Evolutionary conservation across 2,329 filamentous ascomycete species (phyloP).

Genomic region (Cladophialophora carrionii): DNA sequence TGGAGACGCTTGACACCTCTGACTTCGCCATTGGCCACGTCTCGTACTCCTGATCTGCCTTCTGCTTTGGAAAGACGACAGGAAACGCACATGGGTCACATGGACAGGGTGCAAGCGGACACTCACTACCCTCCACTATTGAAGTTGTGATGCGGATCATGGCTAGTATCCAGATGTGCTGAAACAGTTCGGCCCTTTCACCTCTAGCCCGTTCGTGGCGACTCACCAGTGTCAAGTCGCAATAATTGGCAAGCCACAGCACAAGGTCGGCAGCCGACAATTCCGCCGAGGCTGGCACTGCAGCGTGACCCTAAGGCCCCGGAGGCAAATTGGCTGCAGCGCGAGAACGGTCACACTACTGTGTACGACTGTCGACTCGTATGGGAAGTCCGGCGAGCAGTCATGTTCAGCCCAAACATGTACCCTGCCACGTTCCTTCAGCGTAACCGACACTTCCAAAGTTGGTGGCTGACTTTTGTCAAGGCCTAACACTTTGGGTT

Average conservation of each 20-base stretch:
- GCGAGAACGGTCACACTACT: slow-evolving; percentile 9
- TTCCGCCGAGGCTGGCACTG: slow-evolving; percentile 34
- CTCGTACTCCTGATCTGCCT: slow-evolving; percentile 22
- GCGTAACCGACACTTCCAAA: background rate
- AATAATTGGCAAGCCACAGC: slow-evolving; percentile 32
- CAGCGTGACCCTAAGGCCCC: slow-evolving; percentile 17
- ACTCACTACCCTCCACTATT: slow-evolving; percentile 14
- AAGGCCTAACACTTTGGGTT: background rate
- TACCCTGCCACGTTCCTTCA: background rate
- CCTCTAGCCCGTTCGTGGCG: slow-evolving; percentile 29
- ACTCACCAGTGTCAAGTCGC: slow-evolving; percentile 25
- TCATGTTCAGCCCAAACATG: background rate
- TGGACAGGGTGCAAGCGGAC: slow-evolving; percentile 21
- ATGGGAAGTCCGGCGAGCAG: background rate
- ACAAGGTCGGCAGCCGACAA: slow-evolving; percentile 31
- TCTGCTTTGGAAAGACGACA: slow-evolving; percentile 11
- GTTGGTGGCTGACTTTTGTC: slow-evolving; percentile 12
- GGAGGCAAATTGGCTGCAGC: slow-evolving; percentile 30
- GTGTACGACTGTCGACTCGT: background rate
- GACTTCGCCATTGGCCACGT: slow-evolving; percentile 26
- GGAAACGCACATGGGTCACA: slow-evolving; percentile 21
- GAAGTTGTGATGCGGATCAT: slow-evolving; percentile 28
- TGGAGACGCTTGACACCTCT: slow-evolving; percentile 17
- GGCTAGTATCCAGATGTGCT: slow-evolving; percentile 2
- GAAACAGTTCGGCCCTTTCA: slow-evolving; percentile 32